A percentile compares a stretch with the other conserved stretches of the same genome.
Evolutionary conservation across 139 green algal genomes (phyloP).

Genomic region (Nannochloris sp.): DNA sequence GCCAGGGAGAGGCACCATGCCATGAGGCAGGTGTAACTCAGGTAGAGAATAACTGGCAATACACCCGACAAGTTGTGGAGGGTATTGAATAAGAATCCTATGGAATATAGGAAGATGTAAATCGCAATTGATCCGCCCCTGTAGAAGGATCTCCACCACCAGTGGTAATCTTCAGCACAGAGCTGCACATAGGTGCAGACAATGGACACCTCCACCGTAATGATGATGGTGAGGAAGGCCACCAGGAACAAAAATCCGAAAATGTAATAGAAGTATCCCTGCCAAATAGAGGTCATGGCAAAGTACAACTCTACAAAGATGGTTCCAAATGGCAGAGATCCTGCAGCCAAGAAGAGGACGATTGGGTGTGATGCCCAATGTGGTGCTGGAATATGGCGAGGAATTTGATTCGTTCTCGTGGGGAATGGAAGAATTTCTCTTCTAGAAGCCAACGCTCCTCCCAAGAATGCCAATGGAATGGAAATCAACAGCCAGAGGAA

Average conservation of each 20-base stretch:
- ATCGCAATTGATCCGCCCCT: constrained; percentile 60
- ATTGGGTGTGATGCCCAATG: constrained; percentile 62
- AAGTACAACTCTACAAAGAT: constrained; percentile 98
- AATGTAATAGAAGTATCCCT: constrained; percentile 94
- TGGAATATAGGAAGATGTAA: constrained; percentile 42
- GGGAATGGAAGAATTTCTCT: constrained; percentile 49
- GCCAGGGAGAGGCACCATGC: constrained; percentile 66
- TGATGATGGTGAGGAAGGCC: constrained; percentile 69
- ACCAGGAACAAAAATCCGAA: constrained; percentile 87
- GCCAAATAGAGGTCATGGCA: constrained; percentile 86
- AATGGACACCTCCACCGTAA: constrained; percentile 73
- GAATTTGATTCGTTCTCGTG: constrained; percentile 86
- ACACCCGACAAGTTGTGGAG: constrained; percentile 57
- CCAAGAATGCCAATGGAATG: constrained; percentile 28
- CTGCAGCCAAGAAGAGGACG: constrained; percentile 74
- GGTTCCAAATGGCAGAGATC: constrained; percentile 89
- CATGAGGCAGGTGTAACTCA: constrained; percentile 75
- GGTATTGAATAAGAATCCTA: constrained; percentile 63
- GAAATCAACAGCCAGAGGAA: constrained; percentile 60
- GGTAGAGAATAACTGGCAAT: constrained; percentile 72
- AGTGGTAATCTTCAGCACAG: constrained; percentile 85
- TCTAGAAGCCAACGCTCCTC: constrained; percentile 36
- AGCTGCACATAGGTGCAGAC: constrained; percentile 84
- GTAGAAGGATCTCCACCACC: constrained; percentile 87
- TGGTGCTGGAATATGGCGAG: constrained; percentile 81